Conservation (phyloP, 257 asterid genomes). For the Galeopsis tetrahit region DNA sequence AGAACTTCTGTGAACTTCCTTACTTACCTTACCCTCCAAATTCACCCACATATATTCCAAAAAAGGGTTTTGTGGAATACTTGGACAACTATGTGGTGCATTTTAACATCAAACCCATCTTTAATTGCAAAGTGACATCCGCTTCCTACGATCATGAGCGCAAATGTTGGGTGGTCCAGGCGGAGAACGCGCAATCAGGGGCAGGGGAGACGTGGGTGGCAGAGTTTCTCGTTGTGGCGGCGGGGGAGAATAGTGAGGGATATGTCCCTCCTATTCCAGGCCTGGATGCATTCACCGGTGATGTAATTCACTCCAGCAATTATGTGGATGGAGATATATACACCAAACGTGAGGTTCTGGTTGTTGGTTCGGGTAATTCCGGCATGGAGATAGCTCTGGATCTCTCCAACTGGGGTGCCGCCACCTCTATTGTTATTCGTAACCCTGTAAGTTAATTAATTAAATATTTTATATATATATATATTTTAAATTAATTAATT, state of each 20-base stretch:
- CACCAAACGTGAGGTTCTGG: constrained; percentile 38
- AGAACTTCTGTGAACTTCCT: constrained; percentile 61
- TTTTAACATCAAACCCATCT: constrained; percentile 37
- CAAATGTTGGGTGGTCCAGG: constrained; percentile 43
- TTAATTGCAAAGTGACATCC: constrained; percentile 22
- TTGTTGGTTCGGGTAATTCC: constrained; percentile 73
- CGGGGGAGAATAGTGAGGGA: constrained; percentile 55
- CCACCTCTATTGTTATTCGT: constrained; percentile 51
- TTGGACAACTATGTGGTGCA: constrained; percentile 43
- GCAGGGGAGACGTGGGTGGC: constrained; percentile 33
- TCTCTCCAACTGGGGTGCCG: constrained; percentile 50
- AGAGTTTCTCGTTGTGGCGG: constrained; percentile 53
- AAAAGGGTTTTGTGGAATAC: constrained; percentile 41
- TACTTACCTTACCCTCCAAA: constrained; percentile 43
- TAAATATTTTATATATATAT: too few relatives aligned
- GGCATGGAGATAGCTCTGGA: constrained; percentile 80
- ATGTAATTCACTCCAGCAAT: constrained; percentile 44
- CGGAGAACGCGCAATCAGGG: constrained; percentile 2
- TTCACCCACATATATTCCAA: constrained; percentile 50
- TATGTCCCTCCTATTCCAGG: constrained; percentile 45
- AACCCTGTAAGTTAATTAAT: constrained; percentile 48
- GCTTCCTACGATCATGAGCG: constrained; percentile 28
- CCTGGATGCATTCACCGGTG: constrained; percentile 42
- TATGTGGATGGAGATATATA: constrained; percentile 40
- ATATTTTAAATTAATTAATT: not conserved